These are phyloP conservation scores for Yarrowia galli DNA, from an alignment of 1,139 yeast genomes.

Conservation along the genomic window DNA sequence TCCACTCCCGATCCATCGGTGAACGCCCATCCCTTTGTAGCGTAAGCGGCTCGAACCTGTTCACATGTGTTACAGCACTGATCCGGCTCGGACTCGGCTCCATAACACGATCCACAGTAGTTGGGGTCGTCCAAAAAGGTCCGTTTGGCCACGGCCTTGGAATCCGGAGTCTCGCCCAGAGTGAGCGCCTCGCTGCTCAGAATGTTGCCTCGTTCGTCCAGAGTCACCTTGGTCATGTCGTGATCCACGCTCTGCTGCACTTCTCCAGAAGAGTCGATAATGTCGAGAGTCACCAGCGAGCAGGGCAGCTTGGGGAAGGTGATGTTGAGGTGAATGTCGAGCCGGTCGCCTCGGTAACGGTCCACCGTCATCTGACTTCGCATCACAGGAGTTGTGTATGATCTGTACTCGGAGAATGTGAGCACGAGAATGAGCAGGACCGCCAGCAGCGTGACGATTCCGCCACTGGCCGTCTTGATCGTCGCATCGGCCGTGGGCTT, in stretches of 20 bases:
- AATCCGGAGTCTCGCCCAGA: slow-evolving; percentile 47
- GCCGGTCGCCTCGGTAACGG: slow-evolving; percentile 74
- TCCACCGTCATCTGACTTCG: slow-evolving; percentile 90
- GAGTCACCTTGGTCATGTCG: slow-evolving; percentile 74
- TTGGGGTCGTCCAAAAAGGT: slow-evolving; percentile 49
- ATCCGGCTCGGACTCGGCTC: slow-evolving; percentile 63
- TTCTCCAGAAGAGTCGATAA: slow-evolving; percentile 88
- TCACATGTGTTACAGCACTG: slow-evolving; percentile 87
- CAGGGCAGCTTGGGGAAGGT: slow-evolving; percentile 88
- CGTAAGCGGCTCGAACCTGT: slow-evolving; percentile 80
- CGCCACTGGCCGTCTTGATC: slow-evolving; percentile 88
- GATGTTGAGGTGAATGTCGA: slow-evolving; percentile 81
- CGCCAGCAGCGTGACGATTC: slow-evolving; percentile 80
- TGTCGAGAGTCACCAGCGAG: slow-evolving; percentile 64
- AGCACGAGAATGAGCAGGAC: slow-evolving; percentile 66
- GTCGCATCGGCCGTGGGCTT: slow-evolving; percentile 95
- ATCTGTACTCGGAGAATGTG: slow-evolving; percentile 75
- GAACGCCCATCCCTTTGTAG: slow-evolving; percentile 82
- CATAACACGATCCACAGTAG: slow-evolving; percentile 91
- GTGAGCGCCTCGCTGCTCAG: slow-evolving; percentile 51
- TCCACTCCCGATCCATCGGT: slow-evolving; percentile 83
- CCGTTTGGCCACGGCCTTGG: slow-evolving; percentile 43
- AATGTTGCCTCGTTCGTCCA: slow-evolving; percentile 58
- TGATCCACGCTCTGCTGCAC: slow-evolving; percentile 73
- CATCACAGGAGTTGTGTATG: slow-evolving; percentile 69